Conservation (phyloP, 164 flowering plant genomes). For the Kingdonia uniflora region DNA sequence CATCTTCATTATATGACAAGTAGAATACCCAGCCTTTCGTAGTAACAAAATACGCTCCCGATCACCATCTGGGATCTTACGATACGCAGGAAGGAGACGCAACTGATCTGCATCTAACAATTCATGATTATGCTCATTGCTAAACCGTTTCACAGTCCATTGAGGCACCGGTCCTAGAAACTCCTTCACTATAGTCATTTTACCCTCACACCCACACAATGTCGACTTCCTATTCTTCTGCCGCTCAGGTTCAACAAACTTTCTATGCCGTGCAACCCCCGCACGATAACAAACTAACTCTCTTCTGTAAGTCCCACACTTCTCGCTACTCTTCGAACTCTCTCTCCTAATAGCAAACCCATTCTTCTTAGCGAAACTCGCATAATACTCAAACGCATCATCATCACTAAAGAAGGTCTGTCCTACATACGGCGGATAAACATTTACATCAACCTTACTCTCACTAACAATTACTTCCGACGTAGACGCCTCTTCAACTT, state of each 20-base stretch:
- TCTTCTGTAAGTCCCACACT: conserved; percentile 46
- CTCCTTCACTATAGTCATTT: conserved; percentile 57
- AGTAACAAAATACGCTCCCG: conserved; percentile 57
- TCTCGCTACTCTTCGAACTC: conserved; percentile 42
- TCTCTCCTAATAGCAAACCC: conserved; percentile 69
- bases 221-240: conserved; percentile 59
- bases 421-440: conserved; percentile 52
- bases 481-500: conserved; percentile 12
- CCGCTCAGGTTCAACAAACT: conserved; percentile 36
- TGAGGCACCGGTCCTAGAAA: conserved; percentile 42
- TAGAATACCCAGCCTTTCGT: conserved; percentile 58
- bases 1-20: conserved; percentile 53
- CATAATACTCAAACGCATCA: conserved; percentile 53
- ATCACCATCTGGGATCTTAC: conserved; percentile 56
- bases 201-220: conserved; percentile 66
- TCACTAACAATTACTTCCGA: conserved; percentile 8
- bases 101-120: conserved; percentile 61
- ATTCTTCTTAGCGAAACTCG: conserved; percentile 49
- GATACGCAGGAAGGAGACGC: conserved; percentile 65
- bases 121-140: conserved; percentile 70
- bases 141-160: conserved; percentile 53
- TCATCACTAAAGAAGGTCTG: conserved; percentile 52
- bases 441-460: conserved; percentile 2
- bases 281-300: conserved; percentile 68
- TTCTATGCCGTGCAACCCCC: conserved; percentile 45